Evolutionary conservation across 352 stramenopile genomes (phyloP).

Genomic region (Phytophthora gonapodyides): DNA sequence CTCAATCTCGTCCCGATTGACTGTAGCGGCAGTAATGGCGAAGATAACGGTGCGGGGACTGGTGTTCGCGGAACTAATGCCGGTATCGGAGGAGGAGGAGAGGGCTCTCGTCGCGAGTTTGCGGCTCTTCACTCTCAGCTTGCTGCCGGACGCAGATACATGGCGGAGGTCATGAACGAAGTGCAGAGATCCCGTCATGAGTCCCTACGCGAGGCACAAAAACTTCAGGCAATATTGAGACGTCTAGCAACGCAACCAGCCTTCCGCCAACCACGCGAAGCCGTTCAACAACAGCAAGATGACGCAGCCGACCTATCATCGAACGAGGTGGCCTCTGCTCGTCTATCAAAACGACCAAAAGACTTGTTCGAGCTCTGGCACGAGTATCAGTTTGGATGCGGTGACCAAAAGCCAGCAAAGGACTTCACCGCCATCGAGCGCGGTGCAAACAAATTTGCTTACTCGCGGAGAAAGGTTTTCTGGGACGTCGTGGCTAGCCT

Average conservation of each 20-base stretch:
- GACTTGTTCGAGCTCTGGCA: constrained; percentile 12
- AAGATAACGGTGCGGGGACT: no score
- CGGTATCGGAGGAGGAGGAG: not conserved
- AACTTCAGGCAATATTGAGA: not conserved
- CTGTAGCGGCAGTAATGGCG: no score
- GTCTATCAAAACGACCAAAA: constrained; percentile 13
- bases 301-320: not conserved
- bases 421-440: constrained; percentile 10
- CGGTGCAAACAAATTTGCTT: constrained; percentile 13
- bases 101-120: constrained; percentile 5
- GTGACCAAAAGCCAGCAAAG: constrained; percentile 9
- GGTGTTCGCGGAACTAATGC: no score
- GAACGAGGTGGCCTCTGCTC: not conserved
- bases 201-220: not conserved
- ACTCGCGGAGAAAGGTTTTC: constrained; percentile 12
- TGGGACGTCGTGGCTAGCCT: constrained; percentile 14
- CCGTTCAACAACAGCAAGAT: no score
- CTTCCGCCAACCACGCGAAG: no score
- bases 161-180: constrained; percentile 9
- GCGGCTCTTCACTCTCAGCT: constrained; percentile 12
- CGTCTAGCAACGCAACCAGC: not conserved
- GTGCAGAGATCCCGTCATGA: not conserved
- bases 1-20: constrained; percentile 3
- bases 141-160: not conserved
- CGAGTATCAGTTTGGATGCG: constrained; percentile 13